Evolutionary conservation across 1,139 yeast genomes (phyloP), one percentile per base, ranked within the genome.

Genomic region (Hansenula sp.): DNA sequence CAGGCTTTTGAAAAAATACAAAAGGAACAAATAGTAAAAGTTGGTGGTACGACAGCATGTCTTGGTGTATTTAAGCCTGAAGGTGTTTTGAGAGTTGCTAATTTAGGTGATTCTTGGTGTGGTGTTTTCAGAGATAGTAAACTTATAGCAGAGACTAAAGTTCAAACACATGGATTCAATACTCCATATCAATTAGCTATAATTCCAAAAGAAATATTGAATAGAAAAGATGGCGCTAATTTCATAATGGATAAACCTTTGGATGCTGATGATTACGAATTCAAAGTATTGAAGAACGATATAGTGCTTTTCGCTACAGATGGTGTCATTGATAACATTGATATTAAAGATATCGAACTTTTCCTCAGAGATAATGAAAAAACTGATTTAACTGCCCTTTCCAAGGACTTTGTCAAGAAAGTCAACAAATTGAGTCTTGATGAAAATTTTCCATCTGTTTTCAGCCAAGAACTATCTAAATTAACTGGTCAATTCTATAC

Each of bases 31-130:
- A 69, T 68, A 36, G 95, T 84, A 10, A 77, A 81, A 58, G 95
- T 90, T 30, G 98, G 98, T 5, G 95, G 97, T n/a, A 87, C 97
- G 2, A 92, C 98, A 1, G 90, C 95, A 2, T 87, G 96, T 55
- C 73, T 86, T 38, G 97, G 96, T 1, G 73, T 84, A 6, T 75
- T 87, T 36, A 67, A 79, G 14, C 68, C 79, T 2, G 70, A 73
- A 16, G 79, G 79, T 9, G 61, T 62, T 29, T 60, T 92, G 29
- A 65, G 68, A 34, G 82, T 88, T 1, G 84, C 94, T 4, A 92
- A 90, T 55, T 65, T 92, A 42, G 98, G 98, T 8, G 98, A 92
- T 60, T 89, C 97, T 3, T 94, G 97, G 82, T 87, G 89, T 62
- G 90, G 95, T 21, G 77, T 90, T 10, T 86, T 89, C 60, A 69